Evolutionary conservation across 2,329 filamentous ascomycete genomes (phyloP), one percentile per base, ranked within the genome.

Genomic region (Tolypocladium paradoxum): DNA sequence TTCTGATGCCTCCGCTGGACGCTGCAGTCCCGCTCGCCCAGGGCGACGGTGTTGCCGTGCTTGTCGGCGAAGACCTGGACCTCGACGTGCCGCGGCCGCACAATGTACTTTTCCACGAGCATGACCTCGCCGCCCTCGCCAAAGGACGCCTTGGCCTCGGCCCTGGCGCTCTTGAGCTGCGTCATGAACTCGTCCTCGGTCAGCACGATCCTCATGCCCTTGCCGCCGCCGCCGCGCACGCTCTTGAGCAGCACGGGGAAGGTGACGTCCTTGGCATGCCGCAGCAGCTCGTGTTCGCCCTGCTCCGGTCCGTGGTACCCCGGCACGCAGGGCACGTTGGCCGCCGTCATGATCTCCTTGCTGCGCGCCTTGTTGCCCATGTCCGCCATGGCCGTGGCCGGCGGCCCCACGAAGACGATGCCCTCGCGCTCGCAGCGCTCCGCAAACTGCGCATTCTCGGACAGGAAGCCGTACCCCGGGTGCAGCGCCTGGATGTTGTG

Each of bases 271-370:
- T 80, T 81, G 8, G 93, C 92, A 66, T 92, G 83, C 11, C 75
- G 72, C 53, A 89, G 66, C 29, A 85, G 68, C 59, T 81, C 70
- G 53, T 73, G 68, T 48, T 79, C 76, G 49, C 86, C 82, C 72
- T 99, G 93, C 51, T 96, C 88, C 1, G 77, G 64, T 20, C 93
- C 93, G 67, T 97, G 93, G 64, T 99, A 99, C 0, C 93, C 93
- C 0, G 93, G 93, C 49, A 99, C 93, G 64, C 93, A 97, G 5
- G 91, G 91, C 4, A 99, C 93, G 9, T 90, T 90, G n/a, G 93
- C 92, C 5, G 83, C 83, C 35, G 82, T 90, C 93, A 99, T 97
- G 65, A 99, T 96, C 66, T 96, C 88, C 70, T 99, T 99, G 51
- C 88, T 93, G 55, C 87, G 79, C 53, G 86, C 90, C 74, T 96